These are phyloP conservation scores for Orbilia javanica DNA, from an alignment of 2,329 filamentous ascomycete genomes.

Conservation along the genomic window DNA sequence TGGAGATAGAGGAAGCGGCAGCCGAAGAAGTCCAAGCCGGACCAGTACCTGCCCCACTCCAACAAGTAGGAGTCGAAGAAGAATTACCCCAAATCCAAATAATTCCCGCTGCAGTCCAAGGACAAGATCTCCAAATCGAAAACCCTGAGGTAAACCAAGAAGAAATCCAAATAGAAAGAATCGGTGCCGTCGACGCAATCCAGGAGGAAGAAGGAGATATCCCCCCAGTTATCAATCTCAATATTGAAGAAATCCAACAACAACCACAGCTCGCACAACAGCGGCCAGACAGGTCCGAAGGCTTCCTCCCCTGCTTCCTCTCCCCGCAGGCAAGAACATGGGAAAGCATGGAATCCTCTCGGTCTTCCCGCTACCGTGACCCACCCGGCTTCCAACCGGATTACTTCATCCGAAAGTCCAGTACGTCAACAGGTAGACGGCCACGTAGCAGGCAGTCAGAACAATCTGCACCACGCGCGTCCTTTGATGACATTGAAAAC, in stretches of 20 bases:
- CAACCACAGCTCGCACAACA: neutral
- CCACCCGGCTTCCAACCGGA: neutral
- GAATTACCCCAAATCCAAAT: neutral
- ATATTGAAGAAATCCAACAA: neutral
- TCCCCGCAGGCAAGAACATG: neutral
- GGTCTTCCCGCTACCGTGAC: neutral
- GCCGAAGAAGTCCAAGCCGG: neutral
- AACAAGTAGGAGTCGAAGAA: neutral
- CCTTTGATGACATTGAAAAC: constrained; percentile 1
- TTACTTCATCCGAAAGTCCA: neutral
- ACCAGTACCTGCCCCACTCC: neutral
- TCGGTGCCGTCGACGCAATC: neutral
- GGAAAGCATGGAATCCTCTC: neutral
- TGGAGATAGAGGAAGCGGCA: neutral
- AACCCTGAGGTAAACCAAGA: neutral
- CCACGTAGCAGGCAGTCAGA: neutral
- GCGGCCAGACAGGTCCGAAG: neutral
- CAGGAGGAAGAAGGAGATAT: neutral
- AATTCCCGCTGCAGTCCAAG: no score
- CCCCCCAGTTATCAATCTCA: neutral
- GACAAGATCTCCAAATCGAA: neutral
- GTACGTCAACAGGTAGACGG: neutral
- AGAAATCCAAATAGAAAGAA: neutral
- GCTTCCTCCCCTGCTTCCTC: neutral
- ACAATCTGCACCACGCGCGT: neutral